Evolutionary conservation across 768 basidiomycete genomes (phyloP), one percentile per base, ranked within the genome.

Genomic region (Boletus coccyginus): DNA sequence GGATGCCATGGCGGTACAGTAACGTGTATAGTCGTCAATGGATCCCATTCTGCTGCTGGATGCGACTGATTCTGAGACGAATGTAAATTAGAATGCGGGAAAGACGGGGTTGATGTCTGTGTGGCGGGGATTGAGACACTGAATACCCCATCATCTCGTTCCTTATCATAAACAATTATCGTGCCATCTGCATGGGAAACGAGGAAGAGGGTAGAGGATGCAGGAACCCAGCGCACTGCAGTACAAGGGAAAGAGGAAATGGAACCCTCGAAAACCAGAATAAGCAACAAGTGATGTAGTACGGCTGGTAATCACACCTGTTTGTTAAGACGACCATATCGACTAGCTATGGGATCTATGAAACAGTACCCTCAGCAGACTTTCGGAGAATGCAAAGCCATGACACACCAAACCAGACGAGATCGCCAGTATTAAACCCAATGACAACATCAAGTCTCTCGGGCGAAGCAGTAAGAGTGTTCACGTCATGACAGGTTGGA

Each of bases 341-440:
- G 86, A 19, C 84, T 86, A 24, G 83, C 80, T 59, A 93, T 85
- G 16, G 89, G 89, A 70, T 94, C 92, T 93, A 58, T 27, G 42
- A 33, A 56, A 21, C 38, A 32, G 31, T 33, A 39, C 27, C 56
- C 55, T 56, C 38, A 62, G 44, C 31, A 52, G 9, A 55, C 48
- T 16, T 21, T 14, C 14, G 16, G 33, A 19, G n/a, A 42, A 70
- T 47, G 47, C 27, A 13, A 46, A 39, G 14, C 17, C 33, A 40
- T 14, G n/a, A 66, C 81, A 60, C 59, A 90, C 95, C 95, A 53
- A 98, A 78, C 97, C 97, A 98, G 47, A 98, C 74, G 38, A 99
- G 77, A 74, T 99, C 97, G n/a, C 97, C 97, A 0, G 94, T 91
- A 58, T 78, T 81, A 68, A 97, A 98, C 7, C 96, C 97, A 64